Conservation (phyloP, 768 basidiomycete species). For the Galerina marginata region DNA sequence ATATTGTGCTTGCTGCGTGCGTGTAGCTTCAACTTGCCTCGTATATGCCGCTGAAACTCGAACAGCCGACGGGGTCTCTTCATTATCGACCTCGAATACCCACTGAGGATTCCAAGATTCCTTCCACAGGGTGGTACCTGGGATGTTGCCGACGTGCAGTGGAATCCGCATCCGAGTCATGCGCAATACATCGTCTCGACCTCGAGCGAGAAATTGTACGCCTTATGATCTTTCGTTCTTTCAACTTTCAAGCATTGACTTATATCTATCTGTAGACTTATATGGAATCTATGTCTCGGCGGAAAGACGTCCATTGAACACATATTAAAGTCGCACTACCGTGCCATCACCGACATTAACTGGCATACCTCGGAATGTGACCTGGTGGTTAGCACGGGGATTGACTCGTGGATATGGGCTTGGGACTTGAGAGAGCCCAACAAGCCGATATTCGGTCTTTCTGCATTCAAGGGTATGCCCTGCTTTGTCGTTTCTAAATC, state of each 20-base stretch:
- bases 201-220: conserved; percentile 86
- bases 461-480: conserved; percentile 48
- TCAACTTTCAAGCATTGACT: conserved; percentile 6
- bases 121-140: conserved; percentile 96
- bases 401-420: conserved; percentile 93
- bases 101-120: conserved; percentile 87
- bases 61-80: conserved; percentile 84
- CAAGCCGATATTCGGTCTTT: conserved; percentile 76
- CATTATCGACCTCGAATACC: conserved; percentile 92
- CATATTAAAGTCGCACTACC: conserved; percentile 87
- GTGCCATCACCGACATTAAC: conserved; percentile 97
- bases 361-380: conserved; percentile 92
- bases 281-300: conserved; percentile 88
- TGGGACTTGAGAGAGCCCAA: conserved; percentile 85
- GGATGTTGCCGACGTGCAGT: conserved; percentile 93
- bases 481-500: neutral
- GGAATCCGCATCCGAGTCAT: conserved; percentile 83
- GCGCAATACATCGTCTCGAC: conserved; percentile 88
- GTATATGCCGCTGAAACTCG: neutral
- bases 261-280: conserved; percentile 54
- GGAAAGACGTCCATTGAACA: conserved; percentile 84
- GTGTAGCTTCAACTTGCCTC: conserved; percentile 25
- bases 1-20: conserved; percentile 90
- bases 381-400: conserved; percentile 85
- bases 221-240: conserved; percentile 8